These are phyloP conservation scores for Termitomyces sp. DNA, from an alignment of 768 basidiomycete genomes.

Conservation along the genomic window DNA sequence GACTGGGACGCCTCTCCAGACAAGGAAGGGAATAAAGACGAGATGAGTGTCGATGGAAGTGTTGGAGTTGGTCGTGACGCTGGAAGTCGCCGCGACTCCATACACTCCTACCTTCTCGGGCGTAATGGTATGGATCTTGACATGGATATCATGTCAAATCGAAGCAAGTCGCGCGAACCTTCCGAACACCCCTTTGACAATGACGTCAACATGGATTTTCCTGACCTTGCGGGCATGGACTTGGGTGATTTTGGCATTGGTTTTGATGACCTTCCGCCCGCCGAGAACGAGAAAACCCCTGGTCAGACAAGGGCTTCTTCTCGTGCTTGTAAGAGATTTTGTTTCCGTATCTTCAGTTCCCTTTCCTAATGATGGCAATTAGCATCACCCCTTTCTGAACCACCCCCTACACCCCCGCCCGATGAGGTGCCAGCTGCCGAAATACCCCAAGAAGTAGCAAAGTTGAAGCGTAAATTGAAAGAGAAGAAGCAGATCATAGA, in stretches of 20 bases:
- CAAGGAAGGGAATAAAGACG: slow-evolving; percentile 33
- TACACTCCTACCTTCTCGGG: slow-evolving; percentile 58
- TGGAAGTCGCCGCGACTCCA: slow-evolving; percentile 43
- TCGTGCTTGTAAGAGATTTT: slow-evolving; percentile 54
- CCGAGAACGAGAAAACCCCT: slow-evolving; percentile 44
- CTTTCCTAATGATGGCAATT: not conserved
- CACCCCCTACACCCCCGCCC: slow-evolving; percentile 74
- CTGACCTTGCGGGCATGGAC: slow-evolving; percentile 58
- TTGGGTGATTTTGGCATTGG: slow-evolving; percentile 57
- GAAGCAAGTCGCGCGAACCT: slow-evolving; percentile 51
- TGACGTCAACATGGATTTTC: slow-evolving; percentile 44
- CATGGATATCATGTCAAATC: slow-evolving; percentile 55
- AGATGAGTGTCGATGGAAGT: slow-evolving; percentile 51
- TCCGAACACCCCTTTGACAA: slow-evolving; percentile 63
- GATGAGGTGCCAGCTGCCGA: slow-evolving; percentile 40
- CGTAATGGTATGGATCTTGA: slow-evolving; percentile 42
- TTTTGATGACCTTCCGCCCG: slow-evolving; percentile 50
- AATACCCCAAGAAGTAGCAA: slow-evolving; percentile 31
- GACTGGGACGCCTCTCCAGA: slow-evolving; percentile 64
- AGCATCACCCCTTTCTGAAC: slow-evolving; percentile 76
- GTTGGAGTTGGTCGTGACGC: slow-evolving; percentile 79
- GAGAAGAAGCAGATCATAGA: slow-evolving; percentile 91
- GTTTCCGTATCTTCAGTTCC: not conserved
- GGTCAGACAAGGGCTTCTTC: slow-evolving; percentile 56
- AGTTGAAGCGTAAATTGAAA: slow-evolving; percentile 46